phyloP scores from a whole-genome alignment of 2,329 filamentous ascomycete species.

The Colletotrichum sp. region DNA sequence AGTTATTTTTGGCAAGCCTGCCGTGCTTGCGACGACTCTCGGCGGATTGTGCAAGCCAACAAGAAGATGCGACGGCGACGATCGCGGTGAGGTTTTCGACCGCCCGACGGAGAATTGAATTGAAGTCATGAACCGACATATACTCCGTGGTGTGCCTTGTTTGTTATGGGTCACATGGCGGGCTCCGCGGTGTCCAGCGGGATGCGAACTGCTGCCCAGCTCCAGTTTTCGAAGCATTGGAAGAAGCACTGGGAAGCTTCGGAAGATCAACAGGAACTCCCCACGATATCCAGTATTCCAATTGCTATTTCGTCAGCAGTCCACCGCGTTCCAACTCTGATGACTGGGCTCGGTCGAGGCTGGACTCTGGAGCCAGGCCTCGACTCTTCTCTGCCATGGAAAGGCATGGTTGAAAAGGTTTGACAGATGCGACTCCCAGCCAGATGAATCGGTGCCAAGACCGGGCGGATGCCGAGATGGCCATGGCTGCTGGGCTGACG shows the following conservation, averaged over 20 bases:
- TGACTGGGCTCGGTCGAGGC: background rate
- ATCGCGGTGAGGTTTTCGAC: background rate
- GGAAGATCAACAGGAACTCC: background rate
- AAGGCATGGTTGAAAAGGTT: background rate
- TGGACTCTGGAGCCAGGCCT: background rate
- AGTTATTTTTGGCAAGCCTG: constrained; percentile 1
- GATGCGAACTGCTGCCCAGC: background rate
- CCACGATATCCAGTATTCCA: background rate
- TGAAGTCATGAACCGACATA: background rate
- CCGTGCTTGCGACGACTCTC: background rate
- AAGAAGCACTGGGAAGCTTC: background rate
- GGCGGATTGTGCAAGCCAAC: background rate
- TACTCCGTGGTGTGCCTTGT: background rate
- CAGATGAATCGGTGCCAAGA: background rate
- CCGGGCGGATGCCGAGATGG: background rate
- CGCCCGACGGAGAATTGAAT: background rate
- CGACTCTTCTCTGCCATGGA: background rate
- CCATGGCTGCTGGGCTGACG: background rate
- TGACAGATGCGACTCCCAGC: background rate
- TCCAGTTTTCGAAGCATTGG: background rate
- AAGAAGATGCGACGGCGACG: background rate
- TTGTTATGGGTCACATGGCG: background rate
- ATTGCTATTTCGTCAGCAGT: constrained; percentile 1
- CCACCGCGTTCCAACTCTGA: constrained; percentile 1
- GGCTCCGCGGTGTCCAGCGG: background rate